Conservation (phyloP, 768 basidiomycete genomes). For the Phylloporus arenicola region DNA sequence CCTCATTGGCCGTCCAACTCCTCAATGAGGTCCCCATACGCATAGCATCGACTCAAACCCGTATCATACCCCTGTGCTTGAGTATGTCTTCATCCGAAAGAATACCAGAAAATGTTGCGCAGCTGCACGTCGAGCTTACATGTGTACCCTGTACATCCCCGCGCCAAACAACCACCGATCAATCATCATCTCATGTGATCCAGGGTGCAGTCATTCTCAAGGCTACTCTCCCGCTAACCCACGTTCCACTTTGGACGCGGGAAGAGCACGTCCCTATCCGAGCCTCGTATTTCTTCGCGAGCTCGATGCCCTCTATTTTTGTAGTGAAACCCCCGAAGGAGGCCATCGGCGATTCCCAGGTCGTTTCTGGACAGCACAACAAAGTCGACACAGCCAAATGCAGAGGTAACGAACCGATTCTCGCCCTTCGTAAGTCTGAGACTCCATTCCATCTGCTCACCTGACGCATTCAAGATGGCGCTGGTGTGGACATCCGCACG, state of each 20-base stretch:
- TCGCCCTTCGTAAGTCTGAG: slow-evolving; percentile 55
- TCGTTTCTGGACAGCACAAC: not conserved
- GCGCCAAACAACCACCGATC: not conserved
- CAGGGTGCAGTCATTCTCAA: slow-evolving; percentile 22
- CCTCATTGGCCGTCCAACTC: slow-evolving; percentile 17
- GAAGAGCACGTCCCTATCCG: slow-evolving; percentile 36
- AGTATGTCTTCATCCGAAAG: slow-evolving; percentile 31
- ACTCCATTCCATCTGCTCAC: not conserved
- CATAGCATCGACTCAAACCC: slow-evolving; percentile 59
- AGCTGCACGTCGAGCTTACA: slow-evolving; percentile 37
- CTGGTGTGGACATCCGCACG: slow-evolving; percentile 68
- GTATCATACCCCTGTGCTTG: slow-evolving; percentile 51
- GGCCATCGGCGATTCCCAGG: slow-evolving; percentile 18
- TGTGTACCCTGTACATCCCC: slow-evolving; percentile 16
- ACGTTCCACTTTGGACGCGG: slow-evolving; percentile 40
- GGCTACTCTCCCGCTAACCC: slow-evolving; percentile 40
- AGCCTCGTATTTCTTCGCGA: slow-evolving; percentile 55
- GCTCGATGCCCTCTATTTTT: slow-evolving; percentile 53
- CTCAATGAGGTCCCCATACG: slow-evolving; percentile 20
- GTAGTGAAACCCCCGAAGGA: slow-evolving; percentile 49
- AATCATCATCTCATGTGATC: not conserved
- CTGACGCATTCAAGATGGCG: slow-evolving; percentile 58
- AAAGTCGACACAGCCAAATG: not conserved
- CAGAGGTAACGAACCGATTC: slow-evolving; percentile 41
- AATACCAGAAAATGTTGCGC: slow-evolving; percentile 30